Conservation (phyloP, 148 eudicot species). For the Vaccinium darrowii region DNA sequence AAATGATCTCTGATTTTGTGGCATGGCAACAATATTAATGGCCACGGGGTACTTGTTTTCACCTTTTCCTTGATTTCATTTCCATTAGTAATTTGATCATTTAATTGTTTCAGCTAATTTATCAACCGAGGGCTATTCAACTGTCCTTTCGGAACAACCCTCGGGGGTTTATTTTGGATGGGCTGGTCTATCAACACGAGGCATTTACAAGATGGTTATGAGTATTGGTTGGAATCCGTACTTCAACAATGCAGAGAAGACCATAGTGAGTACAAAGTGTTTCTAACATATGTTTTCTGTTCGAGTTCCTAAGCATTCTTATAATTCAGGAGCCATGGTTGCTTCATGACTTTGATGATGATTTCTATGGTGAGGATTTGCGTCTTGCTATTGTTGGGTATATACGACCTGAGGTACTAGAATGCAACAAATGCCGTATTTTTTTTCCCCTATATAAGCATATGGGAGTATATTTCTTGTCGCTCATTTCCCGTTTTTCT, state of each 20-base stretch:
- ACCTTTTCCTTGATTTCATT: not conserved
- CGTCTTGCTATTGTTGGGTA: conserved; percentile 81
- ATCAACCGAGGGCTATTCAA: conserved; percentile 64
- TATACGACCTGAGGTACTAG: conserved; percentile 81
- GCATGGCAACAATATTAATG: not conserved
- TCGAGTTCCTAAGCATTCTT: conserved; percentile 7
- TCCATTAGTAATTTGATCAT: not conserved
- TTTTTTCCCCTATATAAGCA: too few relatives aligned
- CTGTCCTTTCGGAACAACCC: conserved; percentile 68
- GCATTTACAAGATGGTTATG: conserved; percentile 96
- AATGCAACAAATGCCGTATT: not conserved
- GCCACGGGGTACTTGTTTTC: not conserved
- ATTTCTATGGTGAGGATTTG: conserved; percentile 88
- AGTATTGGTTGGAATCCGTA: conserved; percentile 98
- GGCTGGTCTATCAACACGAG: conserved; percentile 69
- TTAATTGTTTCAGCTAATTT: conserved; percentile 62
- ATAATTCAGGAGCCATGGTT: conserved; percentile 87
- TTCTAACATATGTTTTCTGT: not conserved
- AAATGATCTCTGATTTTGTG: not conserved
- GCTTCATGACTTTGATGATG: conserved; percentile 85
- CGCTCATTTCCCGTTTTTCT: not conserved
- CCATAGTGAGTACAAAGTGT: conserved; percentile 65
- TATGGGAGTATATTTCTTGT: not conserved
- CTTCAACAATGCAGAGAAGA: conserved; percentile 84
- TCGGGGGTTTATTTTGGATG: conserved; percentile 95